Evolutionary conservation across 1,284 basidiomycete genomes (phyloP).

Genomic region (Malassezia brasiliensis): DNA sequence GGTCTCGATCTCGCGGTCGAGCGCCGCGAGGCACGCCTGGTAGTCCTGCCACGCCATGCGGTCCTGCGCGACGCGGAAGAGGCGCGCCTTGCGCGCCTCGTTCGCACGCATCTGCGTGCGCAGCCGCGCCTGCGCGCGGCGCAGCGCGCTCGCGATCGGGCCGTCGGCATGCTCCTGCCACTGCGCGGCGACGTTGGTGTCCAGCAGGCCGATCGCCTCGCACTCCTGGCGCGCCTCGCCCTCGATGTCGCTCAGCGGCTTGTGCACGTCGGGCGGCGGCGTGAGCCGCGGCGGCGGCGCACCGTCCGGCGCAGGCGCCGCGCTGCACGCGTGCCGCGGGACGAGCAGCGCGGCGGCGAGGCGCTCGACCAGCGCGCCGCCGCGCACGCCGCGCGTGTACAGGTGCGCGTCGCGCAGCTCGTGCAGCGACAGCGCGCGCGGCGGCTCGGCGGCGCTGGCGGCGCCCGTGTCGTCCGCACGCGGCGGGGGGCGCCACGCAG

Average conservation of each 20-base stretch:
- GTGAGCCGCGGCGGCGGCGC: slow-evolving; percentile 46
- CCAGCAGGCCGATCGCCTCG: slow-evolving; percentile 10
- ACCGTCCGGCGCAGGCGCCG: background rate
- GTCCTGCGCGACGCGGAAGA: slow-evolving; percentile 69
- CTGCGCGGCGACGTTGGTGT: slow-evolving; percentile 5
- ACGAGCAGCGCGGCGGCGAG: slow-evolving; percentile 43
- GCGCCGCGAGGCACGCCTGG: slow-evolving; percentile 33
- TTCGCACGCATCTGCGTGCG: slow-evolving; percentile 67
- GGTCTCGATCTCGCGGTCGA: slow-evolving; percentile 44
- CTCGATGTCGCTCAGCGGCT: slow-evolving; percentile 8
- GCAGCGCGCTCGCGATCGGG: slow-evolving; percentile 77
- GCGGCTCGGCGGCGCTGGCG: background rate
- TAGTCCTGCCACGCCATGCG: slow-evolving; percentile 67
- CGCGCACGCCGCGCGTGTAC: slow-evolving; percentile 6
- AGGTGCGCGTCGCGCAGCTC: slow-evolving; percentile 9
- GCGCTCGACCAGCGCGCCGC: slow-evolving; percentile 13
- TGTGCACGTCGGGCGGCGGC: slow-evolving; percentile 12
- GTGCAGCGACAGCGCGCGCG: background rate
- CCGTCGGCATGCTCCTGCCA: slow-evolving; percentile 61
- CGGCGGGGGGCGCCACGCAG: slow-evolving; percentile 18
- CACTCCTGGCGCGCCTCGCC: slow-evolving; percentile 5
- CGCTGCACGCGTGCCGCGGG: slow-evolving; percentile 51
- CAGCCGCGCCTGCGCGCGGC: slow-evolving; percentile 75
- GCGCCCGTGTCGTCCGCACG: slow-evolving; percentile 8
- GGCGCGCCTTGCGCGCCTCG: slow-evolving; percentile 66